Percentiles rank a stretch among this genome's conserved stretches.
These are phyloP conservation scores for Hypomyces rosellus DNA, from an alignment of 2,329 filamentous ascomycete genomes.

Conservation along the genomic window DNA sequence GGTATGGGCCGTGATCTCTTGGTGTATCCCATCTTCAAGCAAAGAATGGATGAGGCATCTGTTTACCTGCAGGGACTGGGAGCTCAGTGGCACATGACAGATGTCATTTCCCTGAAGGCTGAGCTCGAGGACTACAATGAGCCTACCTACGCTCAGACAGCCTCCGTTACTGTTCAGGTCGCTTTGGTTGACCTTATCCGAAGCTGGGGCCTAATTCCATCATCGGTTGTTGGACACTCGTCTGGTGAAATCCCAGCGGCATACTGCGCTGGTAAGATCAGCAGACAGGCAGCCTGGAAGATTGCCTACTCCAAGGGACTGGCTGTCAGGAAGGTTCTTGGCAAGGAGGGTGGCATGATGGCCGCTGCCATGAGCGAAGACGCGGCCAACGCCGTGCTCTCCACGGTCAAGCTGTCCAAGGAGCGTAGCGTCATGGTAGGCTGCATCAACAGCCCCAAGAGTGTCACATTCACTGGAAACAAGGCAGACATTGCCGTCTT, in stretches of 20 bases:
- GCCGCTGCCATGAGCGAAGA: not conserved
- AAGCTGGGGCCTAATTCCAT: slow-evolving; percentile 25
- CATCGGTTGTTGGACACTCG: slow-evolving; percentile 39
- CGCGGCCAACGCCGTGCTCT: not conserved
- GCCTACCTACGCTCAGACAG: slow-evolving; percentile 16
- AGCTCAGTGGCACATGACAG: not conserved
- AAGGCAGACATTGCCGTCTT: slow-evolving; percentile 19
- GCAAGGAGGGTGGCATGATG: slow-evolving; percentile 1
- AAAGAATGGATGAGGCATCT: not conserved
- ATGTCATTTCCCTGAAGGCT: too few species aligned
- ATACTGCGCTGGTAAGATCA: slow-evolving; percentile 39
- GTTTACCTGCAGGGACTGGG: not conserved
- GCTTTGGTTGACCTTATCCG: slow-evolving; percentile 22
- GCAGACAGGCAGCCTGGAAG: slow-evolving; percentile 16
- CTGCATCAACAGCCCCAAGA: slow-evolving; percentile 24
- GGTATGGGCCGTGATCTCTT: not conserved
- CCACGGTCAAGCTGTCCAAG: not conserved
- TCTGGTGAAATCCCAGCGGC: slow-evolving; percentile 45
- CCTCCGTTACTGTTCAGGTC: slow-evolving; percentile 24
- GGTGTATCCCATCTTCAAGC: not conserved
- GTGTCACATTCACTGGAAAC: slow-evolving; percentile 23
- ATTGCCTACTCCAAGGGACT: slow-evolving; percentile 3
- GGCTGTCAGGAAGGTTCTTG: not conserved
- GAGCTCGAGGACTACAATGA: too few species aligned
- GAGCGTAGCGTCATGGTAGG: slow-evolving; percentile 26